These are phyloP conservation scores for Wickerhamiella dianesei DNA, from an alignment of 805 yeast genomes.

Conservation along the genomic window DNA sequence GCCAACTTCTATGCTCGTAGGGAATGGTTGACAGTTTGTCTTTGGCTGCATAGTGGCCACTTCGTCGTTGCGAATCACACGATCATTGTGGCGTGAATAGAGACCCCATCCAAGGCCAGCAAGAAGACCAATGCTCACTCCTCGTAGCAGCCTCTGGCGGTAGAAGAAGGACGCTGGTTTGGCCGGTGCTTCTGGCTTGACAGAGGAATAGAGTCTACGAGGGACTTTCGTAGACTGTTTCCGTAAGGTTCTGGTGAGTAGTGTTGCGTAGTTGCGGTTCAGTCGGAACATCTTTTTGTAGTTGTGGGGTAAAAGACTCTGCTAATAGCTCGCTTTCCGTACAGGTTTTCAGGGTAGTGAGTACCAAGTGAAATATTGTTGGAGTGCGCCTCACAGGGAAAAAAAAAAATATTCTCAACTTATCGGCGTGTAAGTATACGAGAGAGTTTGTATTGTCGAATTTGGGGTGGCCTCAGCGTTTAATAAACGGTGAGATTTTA, in stretches of 20 bases:
- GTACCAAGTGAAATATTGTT: no score
- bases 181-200: neutral
- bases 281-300: neutral
- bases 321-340: no score
- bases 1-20: constrained; percentile 18
- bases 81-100: constrained; percentile 2
- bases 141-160: constrained; percentile 4
- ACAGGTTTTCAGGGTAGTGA: no score
- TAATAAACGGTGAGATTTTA: neutral
- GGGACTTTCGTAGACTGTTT: neutral
- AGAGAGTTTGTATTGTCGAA: neutral
- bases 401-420: neutral
- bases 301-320: no score
- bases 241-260: neutral
- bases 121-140: constrained; percentile 5
- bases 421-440: neutral
- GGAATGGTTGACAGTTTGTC: constrained; percentile 26
- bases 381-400: no score
- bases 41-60: constrained; percentile 21
- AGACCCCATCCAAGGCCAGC: constrained; percentile 9
- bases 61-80: constrained; percentile 3
- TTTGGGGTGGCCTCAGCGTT: neutral
- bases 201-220: neutral
- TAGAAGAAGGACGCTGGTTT: neutral
- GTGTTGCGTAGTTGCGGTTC: neutral